Evolutionary conservation across 208 protist genomes (phyloP).

Genomic region (Wallacemonas sp.): DNA sequence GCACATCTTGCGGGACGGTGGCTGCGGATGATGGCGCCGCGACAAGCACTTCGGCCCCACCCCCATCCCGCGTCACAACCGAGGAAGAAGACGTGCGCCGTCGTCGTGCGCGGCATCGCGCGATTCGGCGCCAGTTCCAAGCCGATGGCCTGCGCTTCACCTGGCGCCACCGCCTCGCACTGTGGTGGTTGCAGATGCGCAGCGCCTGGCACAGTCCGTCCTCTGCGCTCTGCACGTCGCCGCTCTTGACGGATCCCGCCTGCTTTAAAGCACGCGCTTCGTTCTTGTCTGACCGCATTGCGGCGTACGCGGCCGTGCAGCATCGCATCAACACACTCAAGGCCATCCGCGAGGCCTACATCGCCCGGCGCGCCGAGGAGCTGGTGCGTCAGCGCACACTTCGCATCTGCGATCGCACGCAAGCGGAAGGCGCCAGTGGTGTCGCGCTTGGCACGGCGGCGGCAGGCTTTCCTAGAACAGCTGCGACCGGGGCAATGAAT

Average conservation of each 20-base stretch:
- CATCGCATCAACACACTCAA: conserved; percentile 47
- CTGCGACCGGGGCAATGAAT: too few relatives aligned
- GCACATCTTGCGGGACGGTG: background rate
- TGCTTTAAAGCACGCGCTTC: conserved; percentile 53
- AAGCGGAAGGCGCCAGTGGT: conserved; percentile 2
- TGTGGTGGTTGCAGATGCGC: conserved; percentile 39
- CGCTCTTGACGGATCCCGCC: conserved; percentile 49
- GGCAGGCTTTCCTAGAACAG: too few relatives aligned
- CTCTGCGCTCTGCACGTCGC: conserved; percentile 44
- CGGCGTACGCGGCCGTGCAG: conserved; percentile 48
- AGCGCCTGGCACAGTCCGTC: conserved; percentile 23
- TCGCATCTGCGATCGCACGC: conserved; percentile 24
- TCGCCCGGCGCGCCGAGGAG: conserved; percentile 23
- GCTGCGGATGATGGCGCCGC: background rate
- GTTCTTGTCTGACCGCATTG: conserved; percentile 62
- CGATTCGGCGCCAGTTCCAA: conserved; percentile 28
- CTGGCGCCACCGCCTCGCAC: conserved; percentile 36
- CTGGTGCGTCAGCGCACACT: conserved; percentile 23
- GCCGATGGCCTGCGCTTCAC: conserved; percentile 39
- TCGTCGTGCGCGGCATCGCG: conserved; percentile 21
- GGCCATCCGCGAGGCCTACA: conserved; percentile 29
- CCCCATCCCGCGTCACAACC: background rate
- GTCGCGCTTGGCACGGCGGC: background rate
- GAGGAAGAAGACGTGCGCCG: conserved; percentile 5
- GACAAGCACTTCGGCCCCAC: background rate